phyloP scores from a whole-genome alignment of 306 rosid genomes.

The Heteromeles arbutifolia region DNA sequence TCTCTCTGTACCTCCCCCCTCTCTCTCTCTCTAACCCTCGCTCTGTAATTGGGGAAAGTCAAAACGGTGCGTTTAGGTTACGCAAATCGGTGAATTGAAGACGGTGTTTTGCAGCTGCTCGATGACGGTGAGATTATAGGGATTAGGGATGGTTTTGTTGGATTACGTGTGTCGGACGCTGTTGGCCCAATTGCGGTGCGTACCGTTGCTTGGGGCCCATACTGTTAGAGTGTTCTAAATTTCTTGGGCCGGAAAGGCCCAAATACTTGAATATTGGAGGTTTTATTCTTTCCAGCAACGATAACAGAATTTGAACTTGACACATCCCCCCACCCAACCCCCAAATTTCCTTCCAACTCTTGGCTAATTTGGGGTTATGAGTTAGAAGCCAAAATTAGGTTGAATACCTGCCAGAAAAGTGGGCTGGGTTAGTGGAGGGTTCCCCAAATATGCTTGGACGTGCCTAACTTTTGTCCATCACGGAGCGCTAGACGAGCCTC shows the following conservation, averaged over 20 bases:
- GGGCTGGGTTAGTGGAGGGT: too few relatives aligned
- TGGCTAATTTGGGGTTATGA: too few relatives aligned
- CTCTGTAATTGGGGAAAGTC: neutral
- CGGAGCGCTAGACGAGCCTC: too few relatives aligned
- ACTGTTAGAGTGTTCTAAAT: neutral
- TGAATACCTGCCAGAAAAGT: too few relatives aligned
- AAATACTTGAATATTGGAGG: neutral
- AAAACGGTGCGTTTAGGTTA: slow-evolving; percentile 38
- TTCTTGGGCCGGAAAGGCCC: neutral
- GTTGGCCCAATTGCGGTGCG: neutral
- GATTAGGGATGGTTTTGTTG: neutral
- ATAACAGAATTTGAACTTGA: neutral
- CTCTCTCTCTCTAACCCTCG: neutral
- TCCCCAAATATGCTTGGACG: too few relatives aligned
- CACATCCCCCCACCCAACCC: too few relatives aligned
- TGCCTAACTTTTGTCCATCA: too few relatives aligned
- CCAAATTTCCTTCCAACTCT: too few relatives aligned
- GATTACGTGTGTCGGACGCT: neutral
- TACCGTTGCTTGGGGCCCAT: neutral
- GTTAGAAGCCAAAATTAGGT: too few relatives aligned
- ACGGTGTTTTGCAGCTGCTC: neutral
- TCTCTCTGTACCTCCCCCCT: neutral
- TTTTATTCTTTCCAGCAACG: too few relatives aligned
- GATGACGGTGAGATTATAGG: neutral
- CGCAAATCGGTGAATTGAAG: slow-evolving; percentile 7